phyloP scores from a whole-genome alignment of 1,139 yeast genomes.

The Taphrina deformans region DNA sequence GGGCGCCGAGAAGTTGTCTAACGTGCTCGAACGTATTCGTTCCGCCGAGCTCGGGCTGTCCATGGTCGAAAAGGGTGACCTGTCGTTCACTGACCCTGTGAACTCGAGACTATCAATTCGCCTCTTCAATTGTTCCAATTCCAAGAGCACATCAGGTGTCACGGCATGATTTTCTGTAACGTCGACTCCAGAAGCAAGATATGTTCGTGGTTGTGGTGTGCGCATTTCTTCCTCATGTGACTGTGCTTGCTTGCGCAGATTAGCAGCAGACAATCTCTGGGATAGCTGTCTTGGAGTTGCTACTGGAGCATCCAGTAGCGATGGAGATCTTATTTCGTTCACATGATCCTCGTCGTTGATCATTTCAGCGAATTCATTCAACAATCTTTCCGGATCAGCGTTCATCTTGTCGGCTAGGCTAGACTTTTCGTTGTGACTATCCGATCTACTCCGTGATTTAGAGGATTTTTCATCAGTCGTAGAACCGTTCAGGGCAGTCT shows the following conservation, averaged over 20 bases:
- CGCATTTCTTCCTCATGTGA: not conserved
- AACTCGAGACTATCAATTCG: not conserved
- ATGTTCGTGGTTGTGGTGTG: not conserved
- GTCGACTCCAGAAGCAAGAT: not conserved
- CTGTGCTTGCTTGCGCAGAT: constrained; percentile 3
- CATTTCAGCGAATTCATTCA: not conserved
- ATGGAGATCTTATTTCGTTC: not conserved
- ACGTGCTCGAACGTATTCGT: not conserved
- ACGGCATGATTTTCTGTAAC: not conserved
- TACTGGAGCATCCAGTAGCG: not conserved
- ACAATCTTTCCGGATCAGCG: not conserved
- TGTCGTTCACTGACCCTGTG: not conserved
- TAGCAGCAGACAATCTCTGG: constrained; percentile 7
- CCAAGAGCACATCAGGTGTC: not conserved
- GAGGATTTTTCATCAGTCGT: not conserved
- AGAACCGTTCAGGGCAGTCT: not conserved
- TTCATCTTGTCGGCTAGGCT: not conserved
- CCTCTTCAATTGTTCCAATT: not conserved
- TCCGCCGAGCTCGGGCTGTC: not conserved
- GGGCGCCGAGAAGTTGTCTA: not conserved
- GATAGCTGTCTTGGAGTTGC: not conserved
- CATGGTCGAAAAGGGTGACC: not conserved
- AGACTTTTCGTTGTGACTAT: not conserved
- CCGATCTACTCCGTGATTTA: not conserved
- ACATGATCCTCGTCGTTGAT: not conserved